Evolutionary conservation across 352 stramenopile genomes (phyloP), one percentile per base, ranked within the genome.

Genomic region (Pythium brassicae): DNA sequence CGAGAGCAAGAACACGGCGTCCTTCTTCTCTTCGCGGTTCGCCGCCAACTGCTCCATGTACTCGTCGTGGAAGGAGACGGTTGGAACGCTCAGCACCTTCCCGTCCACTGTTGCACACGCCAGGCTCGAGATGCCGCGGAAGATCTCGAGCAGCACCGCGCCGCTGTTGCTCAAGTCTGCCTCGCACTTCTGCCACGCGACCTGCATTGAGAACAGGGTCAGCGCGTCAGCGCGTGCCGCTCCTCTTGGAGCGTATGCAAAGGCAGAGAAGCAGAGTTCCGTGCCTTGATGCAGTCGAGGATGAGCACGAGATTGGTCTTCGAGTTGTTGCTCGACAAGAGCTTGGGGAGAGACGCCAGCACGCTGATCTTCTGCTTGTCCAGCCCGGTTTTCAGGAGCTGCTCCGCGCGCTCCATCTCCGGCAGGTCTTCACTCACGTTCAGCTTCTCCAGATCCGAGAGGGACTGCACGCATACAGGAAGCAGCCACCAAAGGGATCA

Each of bases 361-460:
- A 93, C 75, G 50, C 76, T 91, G 55, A 93, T 80, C 51, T 90
- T 89, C 37, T 93, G 83, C 54, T 86, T 87, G 49, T 92, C 81
- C 25, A 93, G 65, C 4, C 83, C 83, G 23, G 60, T 90, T 54
- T 79, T 82, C 51, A 93, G 71, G 23, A 93, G 57, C n/a, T 87
- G 77, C 57, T 93, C 81, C 1, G 79, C 70, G 25, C 83, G 65
- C 61, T 90, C 79, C 70, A 93, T 87, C 65, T 93, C 83, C 11
- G 76, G 69, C 65, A 93, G 82, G 49, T 93, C 83, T 68, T 93
- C 83, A n/a, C 72, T 70, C 19, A 93, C 79, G 74, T 93, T 88
- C 46, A 93, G 76, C 57, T 92, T 92, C 52, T 93, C 83, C 10
- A 93, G 65, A 55, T 93, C 83, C 23, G 83, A 91, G 62, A 82